Conservation (phyloP, 1,139 yeast genomes). For the Dujonia santamariae region DNA sequence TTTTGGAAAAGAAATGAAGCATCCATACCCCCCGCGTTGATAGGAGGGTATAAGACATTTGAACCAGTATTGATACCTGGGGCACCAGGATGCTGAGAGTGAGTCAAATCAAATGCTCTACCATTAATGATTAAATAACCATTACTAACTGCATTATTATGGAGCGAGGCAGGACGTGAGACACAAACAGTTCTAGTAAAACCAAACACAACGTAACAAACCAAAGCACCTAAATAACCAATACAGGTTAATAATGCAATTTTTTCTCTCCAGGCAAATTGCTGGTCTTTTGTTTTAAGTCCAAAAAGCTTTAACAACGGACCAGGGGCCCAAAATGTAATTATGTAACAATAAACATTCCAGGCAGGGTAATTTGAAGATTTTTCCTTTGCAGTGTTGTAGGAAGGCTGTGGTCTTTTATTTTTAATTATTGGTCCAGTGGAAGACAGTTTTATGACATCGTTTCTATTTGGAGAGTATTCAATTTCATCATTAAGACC, state of each 20-base stretch:
- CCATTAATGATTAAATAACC: conserved; percentile 81
- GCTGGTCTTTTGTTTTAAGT: conserved; percentile 73
- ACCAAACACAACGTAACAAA: conserved; percentile 88
- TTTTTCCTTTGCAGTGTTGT: conserved; percentile 8
- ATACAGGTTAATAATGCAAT: conserved; percentile 80
- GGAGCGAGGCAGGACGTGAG: conserved; percentile 46
- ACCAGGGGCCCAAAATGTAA: conserved; percentile 93
- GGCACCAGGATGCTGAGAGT: conserved; percentile 75
- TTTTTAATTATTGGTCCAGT: too few relatives aligned
- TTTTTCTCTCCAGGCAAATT: conserved; percentile 96
- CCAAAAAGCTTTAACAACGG: conserved; percentile 73
- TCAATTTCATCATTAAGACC: conserved; percentile 60
- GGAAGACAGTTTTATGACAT: conserved; percentile 21
- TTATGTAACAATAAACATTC: conserved; percentile 73
- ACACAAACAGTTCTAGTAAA: conserved; percentile 83
- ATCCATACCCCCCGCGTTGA: conserved; percentile 86
- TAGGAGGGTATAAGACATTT: conserved; percentile 77
- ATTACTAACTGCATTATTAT: conserved; percentile 52
- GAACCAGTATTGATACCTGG: conserved; percentile 69
- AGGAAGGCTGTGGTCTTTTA: conserved; percentile 6
- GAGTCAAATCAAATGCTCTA: conserved; percentile 67
- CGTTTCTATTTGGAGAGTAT: conserved; percentile 25
- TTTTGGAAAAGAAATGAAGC: conserved; percentile 90
- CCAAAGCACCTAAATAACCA: conserved; percentile 67
- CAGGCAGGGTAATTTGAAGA: conserved; percentile 32